Conservation (phyloP, 2,329 filamentous ascomycete species). For the Diplodia sapinea region DNA sequence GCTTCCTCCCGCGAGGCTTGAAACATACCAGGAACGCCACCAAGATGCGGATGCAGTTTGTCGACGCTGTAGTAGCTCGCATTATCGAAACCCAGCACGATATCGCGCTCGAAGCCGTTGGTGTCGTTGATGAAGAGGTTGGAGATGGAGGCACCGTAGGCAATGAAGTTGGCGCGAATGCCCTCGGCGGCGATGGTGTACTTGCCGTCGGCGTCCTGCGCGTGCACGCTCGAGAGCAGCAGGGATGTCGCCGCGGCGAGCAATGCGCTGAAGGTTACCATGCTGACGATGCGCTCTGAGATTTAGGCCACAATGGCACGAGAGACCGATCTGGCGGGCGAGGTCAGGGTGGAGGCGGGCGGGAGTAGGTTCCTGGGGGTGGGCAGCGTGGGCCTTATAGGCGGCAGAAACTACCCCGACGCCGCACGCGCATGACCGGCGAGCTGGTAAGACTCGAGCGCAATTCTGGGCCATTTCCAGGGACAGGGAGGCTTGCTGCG, state of each 20-base stretch:
- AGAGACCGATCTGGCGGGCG: background rate
- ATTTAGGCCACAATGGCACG: background rate
- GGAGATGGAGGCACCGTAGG: conserved; percentile 75
- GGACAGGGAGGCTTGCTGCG: conserved; percentile 8
- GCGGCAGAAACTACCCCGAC: background rate
- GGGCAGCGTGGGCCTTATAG: conserved; percentile 17
- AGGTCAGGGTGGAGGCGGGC: background rate
- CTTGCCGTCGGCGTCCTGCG: conserved; percentile 57
- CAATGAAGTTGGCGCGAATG: conserved; percentile 72
- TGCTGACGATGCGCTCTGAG: conserved; percentile 1
- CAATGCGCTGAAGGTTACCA: conserved; percentile 10
- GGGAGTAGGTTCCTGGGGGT: background rate
- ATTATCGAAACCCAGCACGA: conserved; percentile 78
- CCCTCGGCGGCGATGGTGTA: conserved; percentile 73
- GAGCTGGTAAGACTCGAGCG: conserved; percentile 19
- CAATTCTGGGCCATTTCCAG: conserved; percentile 6
- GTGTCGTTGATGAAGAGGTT: conserved; percentile 74
- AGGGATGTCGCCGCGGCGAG: background rate
- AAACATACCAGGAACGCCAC: conserved; percentile 66
- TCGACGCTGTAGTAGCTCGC: conserved; percentile 72
- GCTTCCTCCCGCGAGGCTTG: background rate
- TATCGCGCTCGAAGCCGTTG: conserved; percentile 70
- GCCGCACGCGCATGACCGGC: conserved; percentile 20
- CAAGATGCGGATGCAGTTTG: conserved; percentile 71
- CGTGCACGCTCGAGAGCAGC: background rate